These are phyloP conservation scores for Phytophthora meadii DNA, from an alignment of 352 stramenopile species.

Conservation along the genomic window DNA sequence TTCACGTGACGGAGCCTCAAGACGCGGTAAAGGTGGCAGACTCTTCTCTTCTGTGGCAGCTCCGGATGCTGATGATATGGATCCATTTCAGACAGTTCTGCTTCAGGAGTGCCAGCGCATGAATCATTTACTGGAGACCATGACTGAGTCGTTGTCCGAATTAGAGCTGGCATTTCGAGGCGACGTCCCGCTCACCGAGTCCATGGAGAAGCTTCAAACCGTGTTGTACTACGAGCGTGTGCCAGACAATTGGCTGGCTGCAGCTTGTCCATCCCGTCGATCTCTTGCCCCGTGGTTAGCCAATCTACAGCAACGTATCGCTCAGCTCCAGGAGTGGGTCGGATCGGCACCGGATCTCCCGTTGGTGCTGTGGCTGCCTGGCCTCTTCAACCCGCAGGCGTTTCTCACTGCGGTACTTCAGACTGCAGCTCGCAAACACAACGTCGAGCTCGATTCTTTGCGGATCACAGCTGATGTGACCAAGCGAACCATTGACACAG, in stretches of 20 bases:
- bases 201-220: constrained; percentile 86
- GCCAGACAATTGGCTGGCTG: constrained; percentile 73
- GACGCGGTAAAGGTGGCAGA: constrained; percentile 38
- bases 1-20: constrained; percentile 18
- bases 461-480: constrained; percentile 85
- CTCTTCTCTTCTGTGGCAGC: constrained; percentile 45
- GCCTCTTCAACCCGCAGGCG: constrained; percentile 87
- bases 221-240: constrained; percentile 83
- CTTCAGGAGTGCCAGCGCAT: constrained; percentile 92
- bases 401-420: constrained; percentile 88
- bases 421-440: constrained; percentile 75
- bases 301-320: constrained; percentile 87
- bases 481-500: constrained; percentile 83
- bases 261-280: constrained; percentile 80
- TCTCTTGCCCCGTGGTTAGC: constrained; percentile 85
- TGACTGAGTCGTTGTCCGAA: constrained; percentile 81
- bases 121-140: constrained; percentile 82
- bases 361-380: constrained; percentile 84
- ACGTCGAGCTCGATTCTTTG: constrained; percentile 86
- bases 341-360: constrained; percentile 78
- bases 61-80: constrained; percentile 73
- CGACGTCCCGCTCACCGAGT: constrained; percentile 89
- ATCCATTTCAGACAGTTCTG: constrained; percentile 92
- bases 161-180: constrained; percentile 90
- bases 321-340: constrained; percentile 90